A percentile compares a stretch with the other conserved stretches of the same genome.
phyloP scores from a whole-genome alignment of 768 basidiomycete species.

The Boletus reticuloceps region DNA sequence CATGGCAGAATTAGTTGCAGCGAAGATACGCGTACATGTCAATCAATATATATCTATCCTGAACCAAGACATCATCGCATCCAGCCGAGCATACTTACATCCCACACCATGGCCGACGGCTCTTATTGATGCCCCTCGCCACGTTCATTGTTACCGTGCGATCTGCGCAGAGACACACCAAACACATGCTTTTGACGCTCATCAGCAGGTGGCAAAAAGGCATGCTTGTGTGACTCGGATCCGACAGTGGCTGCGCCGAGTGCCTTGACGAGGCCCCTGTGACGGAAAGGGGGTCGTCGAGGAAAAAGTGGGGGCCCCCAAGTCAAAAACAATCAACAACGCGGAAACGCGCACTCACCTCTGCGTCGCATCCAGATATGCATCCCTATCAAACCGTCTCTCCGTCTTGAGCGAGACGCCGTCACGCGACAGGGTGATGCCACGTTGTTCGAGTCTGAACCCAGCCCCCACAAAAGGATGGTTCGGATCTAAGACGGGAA shows the following conservation, averaged over 20 bases:
- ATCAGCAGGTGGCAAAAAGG: slow-evolving; percentile 1
- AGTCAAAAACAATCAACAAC: too few species aligned
- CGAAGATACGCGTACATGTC: too few species aligned
- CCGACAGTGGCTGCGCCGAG: slow-evolving; percentile 44
- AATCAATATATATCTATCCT: too few species aligned
- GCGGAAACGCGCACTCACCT: slow-evolving; percentile 39
- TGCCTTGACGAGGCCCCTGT: slow-evolving; percentile 52
- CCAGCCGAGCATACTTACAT: too few species aligned
- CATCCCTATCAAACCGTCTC: slow-evolving; percentile 55
- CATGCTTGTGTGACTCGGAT: slow-evolving; percentile 4
- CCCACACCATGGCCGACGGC: too few species aligned
- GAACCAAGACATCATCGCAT: too few species aligned
- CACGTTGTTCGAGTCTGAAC: slow-evolving; percentile 56
- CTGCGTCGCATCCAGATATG: slow-evolving; percentile 73
- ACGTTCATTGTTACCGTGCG: background rate
- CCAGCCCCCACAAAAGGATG: too few species aligned
- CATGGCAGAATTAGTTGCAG: too few species aligned
- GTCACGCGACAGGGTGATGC: slow-evolving; percentile 52
- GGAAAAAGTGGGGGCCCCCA: too few species aligned
- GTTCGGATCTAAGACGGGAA: background rate
- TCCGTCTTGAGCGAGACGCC: slow-evolving; percentile 68
- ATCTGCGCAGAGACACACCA: slow-evolving; percentile 7
- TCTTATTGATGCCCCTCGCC: background rate
- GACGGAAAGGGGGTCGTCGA: too few species aligned
- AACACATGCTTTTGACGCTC: background rate